Base-by-base conservation (phyloP, 2,329 filamentous ascomycete species). In the Chalaropsis ovoidea region DNA sequence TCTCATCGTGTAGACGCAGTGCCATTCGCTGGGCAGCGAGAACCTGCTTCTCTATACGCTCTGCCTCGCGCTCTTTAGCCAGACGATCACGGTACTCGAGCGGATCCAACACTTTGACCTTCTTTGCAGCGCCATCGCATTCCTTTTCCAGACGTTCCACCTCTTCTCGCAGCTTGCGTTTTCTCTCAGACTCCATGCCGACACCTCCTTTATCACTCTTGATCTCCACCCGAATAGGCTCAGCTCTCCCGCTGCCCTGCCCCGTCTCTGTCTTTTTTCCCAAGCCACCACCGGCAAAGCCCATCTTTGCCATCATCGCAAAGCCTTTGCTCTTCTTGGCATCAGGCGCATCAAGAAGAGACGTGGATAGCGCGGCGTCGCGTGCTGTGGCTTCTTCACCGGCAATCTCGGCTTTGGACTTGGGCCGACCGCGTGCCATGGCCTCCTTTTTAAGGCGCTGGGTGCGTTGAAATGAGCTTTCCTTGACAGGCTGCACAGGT, bases 291-390 rank as follows among this genome's bases (percentile, higher is more conserved):
- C 92, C 91, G 67, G 85, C 87, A 77, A 95, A 99, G 0, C 94
- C 94, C 81, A 99, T 89, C 75, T 90, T 93, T 24, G 90, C 87
- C 92, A 99, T 96, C 90, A 99, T 96, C 69, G 89, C 85, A 68
- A 95, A 84, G 1, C 93, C 94, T 73, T 96, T 97, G 77, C 86
- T 95, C 70, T 81, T 82, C 62, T 83, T 80, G 17, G 81, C 77
- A 17, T 75, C 74, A 5, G 78, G 75, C 47, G 76, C 73, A 22
- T 86, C 82, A 6, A 96, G 78, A 61, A 94, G 79, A 4, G 87
- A 89, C n/a, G 78, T 88, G 3, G 86, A 81, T 31, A 96, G 82
- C 0, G 89, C 90, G 45, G 81, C 83, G 73, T 96, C 89, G 63
- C 90, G 86, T 17, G 84, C 84, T 52, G 80, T 81, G 8, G 82